Evolutionary conservation across 495 filamentous ascomycete genomes (phyloP).

Genomic region (Lasiosphaeria ovina): DNA sequence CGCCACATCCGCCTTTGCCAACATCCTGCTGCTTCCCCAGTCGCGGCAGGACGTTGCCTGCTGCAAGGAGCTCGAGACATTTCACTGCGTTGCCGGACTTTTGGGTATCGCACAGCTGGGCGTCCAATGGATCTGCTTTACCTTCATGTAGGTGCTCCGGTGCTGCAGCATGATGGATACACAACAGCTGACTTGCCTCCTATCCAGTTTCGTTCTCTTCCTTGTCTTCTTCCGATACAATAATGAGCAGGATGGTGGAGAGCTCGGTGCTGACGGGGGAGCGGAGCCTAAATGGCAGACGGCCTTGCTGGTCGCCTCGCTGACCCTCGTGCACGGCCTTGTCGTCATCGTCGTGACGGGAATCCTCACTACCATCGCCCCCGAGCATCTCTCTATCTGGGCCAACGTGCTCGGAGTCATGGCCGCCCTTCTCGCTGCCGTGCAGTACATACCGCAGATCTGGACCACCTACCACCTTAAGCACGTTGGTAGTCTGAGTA

Average conservation of each 20-base stretch:
- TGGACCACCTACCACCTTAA: conserved; percentile 82
- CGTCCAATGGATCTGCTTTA: conserved; percentile 88
- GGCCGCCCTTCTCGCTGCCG: conserved; percentile 70
- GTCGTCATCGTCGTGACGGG: conserved; percentile 64
- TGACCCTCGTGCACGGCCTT: conserved; percentile 70
- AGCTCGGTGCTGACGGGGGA: conserved; percentile 33
- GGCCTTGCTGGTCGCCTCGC: conserved; percentile 65
- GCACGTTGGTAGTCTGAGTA: conserved; percentile 82
- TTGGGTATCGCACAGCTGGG: conserved; percentile 88
- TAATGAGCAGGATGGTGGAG: conserved; percentile 47
- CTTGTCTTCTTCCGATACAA: conserved; percentile 77
- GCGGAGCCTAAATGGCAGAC: conserved; percentile 64
- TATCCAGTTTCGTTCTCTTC: conserved; percentile 72
- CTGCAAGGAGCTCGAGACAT: conserved; percentile 73
- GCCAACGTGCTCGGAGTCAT: conserved; percentile 80
- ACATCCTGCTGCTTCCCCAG: conserved; percentile 79
- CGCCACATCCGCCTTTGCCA: conserved; percentile 80
- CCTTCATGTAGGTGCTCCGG: conserved; percentile 68
- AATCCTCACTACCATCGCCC: conserved; percentile 56
- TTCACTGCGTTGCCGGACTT: conserved; percentile 80
- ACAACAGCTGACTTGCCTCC: neutral
- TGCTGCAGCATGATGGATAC: no score
- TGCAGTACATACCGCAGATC: conserved; percentile 95
- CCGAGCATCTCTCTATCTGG: conserved; percentile 63
- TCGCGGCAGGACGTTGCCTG: conserved; percentile 78